Base-by-base conservation (phyloP, 768 basidiomycete genomes). In the Mycena leptocephala region DNA sequence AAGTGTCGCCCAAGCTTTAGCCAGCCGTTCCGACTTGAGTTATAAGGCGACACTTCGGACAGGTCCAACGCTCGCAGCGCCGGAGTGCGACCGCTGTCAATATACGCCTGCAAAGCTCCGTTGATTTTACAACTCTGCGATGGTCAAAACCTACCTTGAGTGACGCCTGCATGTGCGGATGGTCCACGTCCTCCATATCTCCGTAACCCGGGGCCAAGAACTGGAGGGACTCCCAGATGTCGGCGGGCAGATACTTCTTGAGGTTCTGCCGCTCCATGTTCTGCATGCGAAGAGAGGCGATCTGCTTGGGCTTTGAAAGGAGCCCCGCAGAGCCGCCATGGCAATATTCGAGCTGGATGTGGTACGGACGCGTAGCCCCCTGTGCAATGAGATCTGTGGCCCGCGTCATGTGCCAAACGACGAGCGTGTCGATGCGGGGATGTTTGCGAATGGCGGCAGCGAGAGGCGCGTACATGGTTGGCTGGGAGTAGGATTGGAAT, bases 381-480 rank as follows among this genome's bases (percentile, higher is more conserved):
- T 43, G 4, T 14, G 24, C 35, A 30, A 73, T 73, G 72, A 73
- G 63, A 11, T 73, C 56, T 13, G 61, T 24, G 28, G 51, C 53
- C 5, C 30, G 32, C 24, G 43, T 8, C 64, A 73, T 65, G 33
- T 43, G 41, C 14, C 24, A 46, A 6, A 73, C 53, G 3, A 18
- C 11, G 56, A 73, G 63, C 22, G 72, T 73, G 43, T 73, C 63
- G 55, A 73, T 73, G 64, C 30, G 13, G n/a, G 72, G 64, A 16
- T 73, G 72, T 5, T 8, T 18, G 30, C 72, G 64, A 9, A 73
- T 37, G 14, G 41, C 72, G 14, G 3, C n/a, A 9, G 72, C 53
- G 41, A 73, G 37, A 16, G 9, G 18, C 6, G 22, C 24, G 41
- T 65, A 58, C 64, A 66, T 59, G 22, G 11, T n/a, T n/a, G 72